Percentiles rank a stretch among this genome's conserved stretches.
phyloP scores from a whole-genome alignment of 768 basidiomycete species.

The Boletus coccyginus region DNA sequence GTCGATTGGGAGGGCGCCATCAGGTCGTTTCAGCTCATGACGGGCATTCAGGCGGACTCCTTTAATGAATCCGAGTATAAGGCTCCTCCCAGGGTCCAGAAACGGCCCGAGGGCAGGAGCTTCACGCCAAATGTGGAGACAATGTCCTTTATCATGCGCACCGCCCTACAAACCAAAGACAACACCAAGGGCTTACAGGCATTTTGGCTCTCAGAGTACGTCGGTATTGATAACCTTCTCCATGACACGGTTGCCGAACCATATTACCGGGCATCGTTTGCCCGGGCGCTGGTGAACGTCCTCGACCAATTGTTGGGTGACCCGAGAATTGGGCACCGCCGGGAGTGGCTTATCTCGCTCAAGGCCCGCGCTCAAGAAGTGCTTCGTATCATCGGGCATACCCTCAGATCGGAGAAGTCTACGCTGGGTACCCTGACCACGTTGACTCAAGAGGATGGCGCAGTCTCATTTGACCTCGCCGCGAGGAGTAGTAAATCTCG shows the following conservation, averaged over 20 bases:
- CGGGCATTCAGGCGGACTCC: constrained; percentile 56
- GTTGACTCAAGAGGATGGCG: constrained; percentile 26
- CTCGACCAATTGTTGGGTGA: constrained; percentile 34
- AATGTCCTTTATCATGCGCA: constrained; percentile 55
- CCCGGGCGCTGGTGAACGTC: constrained; percentile 41
- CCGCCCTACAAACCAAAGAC: constrained; percentile 53
- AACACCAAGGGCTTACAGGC: constrained; percentile 54
- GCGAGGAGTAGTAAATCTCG: constrained; percentile 28
- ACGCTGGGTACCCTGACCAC: constrained; percentile 24
- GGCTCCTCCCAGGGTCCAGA: constrained; percentile 39
- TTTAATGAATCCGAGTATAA: constrained; percentile 40
- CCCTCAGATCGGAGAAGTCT: constrained; percentile 19
- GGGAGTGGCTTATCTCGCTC: constrained; percentile 19
- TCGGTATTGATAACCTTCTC: constrained; percentile 42
- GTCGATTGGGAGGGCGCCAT: constrained; percentile 60
- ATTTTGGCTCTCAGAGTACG: constrained; percentile 53
- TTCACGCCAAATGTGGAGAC: constrained; percentile 50
- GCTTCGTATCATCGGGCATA: constrained; percentile 7
- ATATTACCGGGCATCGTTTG: constrained; percentile 50
- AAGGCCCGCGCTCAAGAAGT: constrained; percentile 20
- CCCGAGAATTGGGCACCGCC: constrained; percentile 14
- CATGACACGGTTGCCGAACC: constrained; percentile 13
- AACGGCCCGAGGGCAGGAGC: constrained; percentile 42
- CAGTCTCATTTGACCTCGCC: constrained; percentile 30
- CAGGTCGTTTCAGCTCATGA: constrained; percentile 68